Evolutionary conservation across 2,329 filamentous ascomycete species (phyloP).

Genomic region (Microthyrium microscopicum): DNA sequence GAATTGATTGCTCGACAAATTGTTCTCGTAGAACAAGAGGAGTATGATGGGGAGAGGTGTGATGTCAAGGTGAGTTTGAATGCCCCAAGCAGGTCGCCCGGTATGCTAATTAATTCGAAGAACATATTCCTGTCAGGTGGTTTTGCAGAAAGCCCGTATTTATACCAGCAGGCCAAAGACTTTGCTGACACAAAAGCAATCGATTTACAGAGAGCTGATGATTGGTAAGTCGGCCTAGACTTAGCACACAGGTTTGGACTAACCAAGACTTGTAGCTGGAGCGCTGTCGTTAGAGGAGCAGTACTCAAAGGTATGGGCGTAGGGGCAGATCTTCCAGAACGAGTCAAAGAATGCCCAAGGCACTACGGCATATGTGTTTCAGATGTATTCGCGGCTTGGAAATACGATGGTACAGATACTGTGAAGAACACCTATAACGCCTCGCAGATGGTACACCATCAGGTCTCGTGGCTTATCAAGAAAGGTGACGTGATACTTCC

Average conservation of each 20-base stretch:
- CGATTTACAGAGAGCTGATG: background rate
- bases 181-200: background rate
- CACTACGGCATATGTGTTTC: background rate
- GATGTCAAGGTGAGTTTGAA: background rate
- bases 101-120: background rate
- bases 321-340: conserved; percentile 27
- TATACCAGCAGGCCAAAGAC: background rate
- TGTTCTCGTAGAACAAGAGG: background rate
- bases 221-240: background rate
- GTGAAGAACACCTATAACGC: background rate
- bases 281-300: background rate
- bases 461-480: background rate
- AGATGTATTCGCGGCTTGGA: background rate
- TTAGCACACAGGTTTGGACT: background rate
- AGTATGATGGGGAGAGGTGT: background rate
- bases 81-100: background rate
- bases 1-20: background rate
- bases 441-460: background rate
- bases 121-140: background rate
- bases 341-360: background rate
- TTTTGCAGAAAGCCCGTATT: background rate
- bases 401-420: background rate
- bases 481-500: background rate
- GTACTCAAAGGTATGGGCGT: conserved; percentile 1
- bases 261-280: background rate